Base-by-base conservation (phyloP, 2,329 filamentous ascomycete genomes). In the Ascochyta pisi region DNA sequence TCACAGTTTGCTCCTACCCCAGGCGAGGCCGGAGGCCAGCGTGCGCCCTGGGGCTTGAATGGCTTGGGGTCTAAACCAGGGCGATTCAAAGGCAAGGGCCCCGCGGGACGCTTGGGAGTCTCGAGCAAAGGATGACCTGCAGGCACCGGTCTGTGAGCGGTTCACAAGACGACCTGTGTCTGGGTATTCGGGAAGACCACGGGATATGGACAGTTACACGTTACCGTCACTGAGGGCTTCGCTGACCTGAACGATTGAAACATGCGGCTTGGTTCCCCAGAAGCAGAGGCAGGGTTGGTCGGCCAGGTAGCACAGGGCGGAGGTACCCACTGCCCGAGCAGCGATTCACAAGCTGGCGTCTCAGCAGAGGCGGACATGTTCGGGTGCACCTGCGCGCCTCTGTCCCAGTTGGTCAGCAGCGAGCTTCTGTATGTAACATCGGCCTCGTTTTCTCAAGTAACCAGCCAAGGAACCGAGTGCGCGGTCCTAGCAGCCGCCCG, bases 101-200 rank as follows among this genome's bases (percentile, higher is more conserved):
- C 63, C 34, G 62, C 67, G 61, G 75, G 73, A 63, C 67, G 73
- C 46, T 57, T 73, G 63, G 73, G 73, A 46, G 59, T 65, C 60
- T 67, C 69, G 46, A 69, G 64, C 65, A 76, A 75, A 74, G 71
- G 68, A 74, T 76, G 74, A 76, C 69, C 69, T 74, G 73, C 73
- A 75, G 46, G 68, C 63, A 61, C 59, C 51, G 50, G 61, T 49
- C 57, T 66, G 66, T 64, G 64, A 63, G 69, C 63, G 64, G 60
- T 66, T 41, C 57, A 69, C 65, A 68, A 64, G 60, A 68, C 62
- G 56, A 67, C 70, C 70, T 69, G 67, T 69, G 61, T 68, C 63
- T 66, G 63, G 65, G 65, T 64, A 67, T 57, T 61, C 60, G 65
- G 66, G 61, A 63, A 63, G 67, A 60, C 61, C 57, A 70, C 62